A percentile compares a stretch with the other conserved stretches of the same genome.
phyloP scores from a whole-genome alignment of 1,139 yeast species.

The Geotrichum bryndzae region DNA sequence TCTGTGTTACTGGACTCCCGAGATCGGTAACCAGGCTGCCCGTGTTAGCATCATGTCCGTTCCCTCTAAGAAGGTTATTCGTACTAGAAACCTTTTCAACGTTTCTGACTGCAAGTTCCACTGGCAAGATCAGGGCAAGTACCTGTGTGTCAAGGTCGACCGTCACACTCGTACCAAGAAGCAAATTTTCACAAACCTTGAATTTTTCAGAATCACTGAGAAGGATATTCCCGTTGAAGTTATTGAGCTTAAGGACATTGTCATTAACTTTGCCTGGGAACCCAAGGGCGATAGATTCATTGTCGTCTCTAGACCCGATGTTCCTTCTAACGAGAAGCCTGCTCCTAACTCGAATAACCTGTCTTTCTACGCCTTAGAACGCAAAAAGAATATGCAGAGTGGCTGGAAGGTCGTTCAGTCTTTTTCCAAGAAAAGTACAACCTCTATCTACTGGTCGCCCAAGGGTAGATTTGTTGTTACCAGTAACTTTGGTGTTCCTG shows the following conservation, averaged over 20 bases:
- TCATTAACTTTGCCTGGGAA: conserved; percentile 91
- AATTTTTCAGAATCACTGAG: conserved; percentile 81
- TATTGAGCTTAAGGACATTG: conserved; percentile 85
- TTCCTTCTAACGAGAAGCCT: conserved; percentile 37
- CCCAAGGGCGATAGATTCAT: conserved; percentile 86
- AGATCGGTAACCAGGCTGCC: conserved; percentile 85
- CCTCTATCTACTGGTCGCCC: conserved; percentile 85
- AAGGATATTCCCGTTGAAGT: conserved; percentile 93
- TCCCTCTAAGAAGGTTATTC: conserved; percentile 73
- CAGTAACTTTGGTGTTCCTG: conserved; percentile 60
- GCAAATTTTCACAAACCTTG: conserved; percentile 85
- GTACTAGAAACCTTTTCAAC: conserved; percentile 91
- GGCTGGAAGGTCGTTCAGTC: conserved; percentile 56
- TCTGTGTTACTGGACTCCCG: conserved; percentile 96
- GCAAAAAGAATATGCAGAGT: conserved; percentile 42
- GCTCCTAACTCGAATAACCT: conserved; percentile 67
- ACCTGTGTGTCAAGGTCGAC: conserved; percentile 89
- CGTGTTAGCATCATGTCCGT: conserved; percentile 88
- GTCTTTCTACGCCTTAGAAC: conserved; percentile 79
- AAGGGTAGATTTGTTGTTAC: conserved; percentile 83
- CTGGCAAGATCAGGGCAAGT: conserved; percentile 90
- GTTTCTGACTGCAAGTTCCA: conserved; percentile 86
- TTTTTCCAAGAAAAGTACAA: conserved; percentile 59
- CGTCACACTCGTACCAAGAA: conserved; percentile 95
- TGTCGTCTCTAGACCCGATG: conserved; percentile 51